Base-by-base conservation (phyloP, 192 early-diverging fungal species). In the Entomortierella lignicola region DNA sequence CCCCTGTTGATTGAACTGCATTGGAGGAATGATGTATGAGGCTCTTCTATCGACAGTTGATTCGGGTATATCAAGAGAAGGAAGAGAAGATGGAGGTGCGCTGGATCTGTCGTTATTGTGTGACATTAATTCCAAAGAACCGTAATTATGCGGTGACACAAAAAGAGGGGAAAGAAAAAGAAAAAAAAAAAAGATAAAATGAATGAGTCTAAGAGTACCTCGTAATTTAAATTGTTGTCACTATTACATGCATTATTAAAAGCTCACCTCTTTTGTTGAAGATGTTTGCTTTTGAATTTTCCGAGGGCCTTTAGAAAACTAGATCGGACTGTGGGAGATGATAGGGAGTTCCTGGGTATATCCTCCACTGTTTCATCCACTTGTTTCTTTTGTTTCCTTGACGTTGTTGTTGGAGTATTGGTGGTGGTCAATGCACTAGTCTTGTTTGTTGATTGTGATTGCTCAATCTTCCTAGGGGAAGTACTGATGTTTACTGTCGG, bases 181-280 rank as follows among this genome's bases (percentile, higher is more conserved):
- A 11, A 26, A 60, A n/a, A 21, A 25, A 41, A 1, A 41, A 18
- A 41, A 20, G 61, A 32, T 23, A 37, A 30, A 5, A 42, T 37
- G n/a, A 59, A 34, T 37, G 8, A 42, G 20, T 59, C 8, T 18
- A 7, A 23, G 26, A 17, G 29, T 30, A 18, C 26, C 54, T 11
- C 27, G 21, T 11, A 55, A 55, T 27, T 27, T 25, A 29, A 55
- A 18, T n/a, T n/a, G n/a, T n/a, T n/a, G n/a, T n/a, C n/a, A n/a
- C n/a, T n/a, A n/a, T n/a, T n/a, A n/a, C n/a, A n/a, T n/a, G n/a
- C n/a, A n/a, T n/a, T n/a, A n/a, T n/a, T n/a, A n/a, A n/a, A n/a
- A n/a, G 39, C 2, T 56, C 61, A 74, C 72, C 72, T 43, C 39
- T 74, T 74, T n/a, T 74, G 63, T 21, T 74, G 72, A 8, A 74